Conservation (phyloP, 208 protist species). For the Trypanosoma boissoni region DNA sequence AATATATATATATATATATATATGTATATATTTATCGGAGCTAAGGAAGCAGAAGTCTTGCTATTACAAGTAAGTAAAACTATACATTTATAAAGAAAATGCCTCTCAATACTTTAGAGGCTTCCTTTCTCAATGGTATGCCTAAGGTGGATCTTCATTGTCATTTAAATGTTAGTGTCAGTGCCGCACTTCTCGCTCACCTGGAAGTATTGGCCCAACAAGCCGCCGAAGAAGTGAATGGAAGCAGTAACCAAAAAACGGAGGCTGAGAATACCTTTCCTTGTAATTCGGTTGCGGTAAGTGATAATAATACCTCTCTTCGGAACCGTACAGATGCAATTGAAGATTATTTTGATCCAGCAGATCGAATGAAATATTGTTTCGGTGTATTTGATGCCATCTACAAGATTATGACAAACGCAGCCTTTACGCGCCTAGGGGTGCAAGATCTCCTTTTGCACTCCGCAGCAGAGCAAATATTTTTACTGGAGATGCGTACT, state of each 20-base stretch:
- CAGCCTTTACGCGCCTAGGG: slow-evolving; percentile 67
- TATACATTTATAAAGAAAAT: background rate
- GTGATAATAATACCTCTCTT: too few relatives aligned
- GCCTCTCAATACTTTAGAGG: background rate
- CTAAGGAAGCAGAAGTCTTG: too few relatives aligned
- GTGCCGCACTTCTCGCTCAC: slow-evolving; percentile 39
- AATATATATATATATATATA: slow-evolving; percentile 10
- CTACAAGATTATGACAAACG: slow-evolving; percentile 72
- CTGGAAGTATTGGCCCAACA: slow-evolving; percentile 35
- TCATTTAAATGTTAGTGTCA: slow-evolving; percentile 81
- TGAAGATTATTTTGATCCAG: slow-evolving; percentile 6
- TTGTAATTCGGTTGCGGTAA: background rate
- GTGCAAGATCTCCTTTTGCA: slow-evolving; percentile 79
- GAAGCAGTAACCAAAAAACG: too few relatives aligned
- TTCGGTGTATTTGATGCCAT: slow-evolving; percentile 81
- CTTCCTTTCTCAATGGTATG: slow-evolving; percentile 13
- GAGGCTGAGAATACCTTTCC: background rate
- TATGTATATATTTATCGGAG: slow-evolving; percentile 3
- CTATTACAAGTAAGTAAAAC: too few relatives aligned
- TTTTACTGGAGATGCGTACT: slow-evolving; percentile 77
- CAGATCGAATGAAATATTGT: slow-evolving; percentile 70
- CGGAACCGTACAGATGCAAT: too few relatives aligned
- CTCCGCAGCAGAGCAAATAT: slow-evolving; percentile 62
- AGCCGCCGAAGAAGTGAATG: background rate
- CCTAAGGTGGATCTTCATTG: slow-evolving; percentile 77